Evolutionary conservation across 805 yeast genomes (phyloP).

Genomic region (Suhomyces prunicola): DNA sequence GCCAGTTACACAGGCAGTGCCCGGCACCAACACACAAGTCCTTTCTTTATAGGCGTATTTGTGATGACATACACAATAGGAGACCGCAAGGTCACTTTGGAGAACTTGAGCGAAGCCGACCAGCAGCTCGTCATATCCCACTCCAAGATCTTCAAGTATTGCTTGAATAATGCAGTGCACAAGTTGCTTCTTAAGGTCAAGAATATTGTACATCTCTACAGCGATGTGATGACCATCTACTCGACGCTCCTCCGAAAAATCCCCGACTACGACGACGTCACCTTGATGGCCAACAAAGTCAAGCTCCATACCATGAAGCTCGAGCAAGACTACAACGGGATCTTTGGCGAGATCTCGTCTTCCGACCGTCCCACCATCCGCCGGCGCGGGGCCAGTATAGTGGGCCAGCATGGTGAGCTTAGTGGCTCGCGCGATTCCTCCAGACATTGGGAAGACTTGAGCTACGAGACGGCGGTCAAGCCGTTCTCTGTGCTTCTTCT

Average conservation of each 20-base stretch:
- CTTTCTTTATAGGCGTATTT: neutral
- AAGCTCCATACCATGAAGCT: conserved; percentile 18
- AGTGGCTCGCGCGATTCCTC: neutral
- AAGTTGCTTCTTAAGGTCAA: conserved; percentile 26
- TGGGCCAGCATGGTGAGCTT: neutral
- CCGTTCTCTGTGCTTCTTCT: conserved; percentile 10
- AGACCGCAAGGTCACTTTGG: conserved; percentile 26
- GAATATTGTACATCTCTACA: conserved; percentile 33
- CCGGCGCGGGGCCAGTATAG: neutral
- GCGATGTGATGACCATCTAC: conserved; percentile 39
- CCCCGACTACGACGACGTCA: conserved; percentile 40
- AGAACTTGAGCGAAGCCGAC: conserved; percentile 21
- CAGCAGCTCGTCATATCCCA: conserved; percentile 25
- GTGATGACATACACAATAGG: conserved; percentile 41
- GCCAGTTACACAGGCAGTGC: neutral
- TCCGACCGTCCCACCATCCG: neutral
- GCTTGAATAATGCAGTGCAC: conserved; percentile 30
- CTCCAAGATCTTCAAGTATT: conserved; percentile 28
- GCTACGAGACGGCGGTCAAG: conserved; percentile 14
- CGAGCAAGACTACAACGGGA: conserved; percentile 30
- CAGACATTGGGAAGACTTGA: conserved; percentile 15
- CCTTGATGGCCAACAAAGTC: conserved; percentile 26
- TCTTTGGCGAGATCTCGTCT: conserved; percentile 19
- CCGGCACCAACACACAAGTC: neutral
- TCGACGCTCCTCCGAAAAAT: conserved; percentile 36